Percentiles rank a stretch among this genome's conserved stretches.
Conservation (phyloP, 2,329 filamentous ascomycete species). For the Thyridium curvatum region DNA sequence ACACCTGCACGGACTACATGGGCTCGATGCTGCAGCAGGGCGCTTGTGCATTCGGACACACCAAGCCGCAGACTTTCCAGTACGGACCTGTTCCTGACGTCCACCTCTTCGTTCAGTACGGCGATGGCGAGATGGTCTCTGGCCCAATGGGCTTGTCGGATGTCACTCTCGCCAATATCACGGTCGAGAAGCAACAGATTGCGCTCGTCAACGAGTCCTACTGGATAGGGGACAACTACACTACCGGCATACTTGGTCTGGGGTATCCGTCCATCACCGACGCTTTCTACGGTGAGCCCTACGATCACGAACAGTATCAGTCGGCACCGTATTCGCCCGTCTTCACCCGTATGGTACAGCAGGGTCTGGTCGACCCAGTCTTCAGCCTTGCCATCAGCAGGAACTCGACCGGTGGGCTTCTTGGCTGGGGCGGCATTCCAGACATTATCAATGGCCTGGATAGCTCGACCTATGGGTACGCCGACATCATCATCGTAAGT, state of each 20-base stretch:
- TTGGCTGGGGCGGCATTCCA: constrained; percentile 41
- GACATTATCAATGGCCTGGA: constrained; percentile 23
- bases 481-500: constrained; percentile 40
- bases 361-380: constrained; percentile 35
- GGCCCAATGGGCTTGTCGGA: constrained; percentile 40
- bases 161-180: constrained; percentile 37
- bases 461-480: constrained; percentile 18
- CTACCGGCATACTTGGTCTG: constrained; percentile 43
- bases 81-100: constrained; percentile 29
- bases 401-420: constrained; percentile 36
- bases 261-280: constrained; percentile 44
- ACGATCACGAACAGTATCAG: background rate
- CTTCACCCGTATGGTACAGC: constrained; percentile 39
- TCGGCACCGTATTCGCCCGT: constrained; percentile 34
- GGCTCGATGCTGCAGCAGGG: constrained; percentile 20
- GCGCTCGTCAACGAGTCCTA: constrained; percentile 41
- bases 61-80: constrained; percentile 27
- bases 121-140: constrained; percentile 40
- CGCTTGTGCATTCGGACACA: constrained; percentile 33
- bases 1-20: constrained; percentile 31
- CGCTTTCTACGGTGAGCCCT: constrained; percentile 33
- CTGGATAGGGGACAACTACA: constrained; percentile 46
- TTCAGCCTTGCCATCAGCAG: constrained; percentile 43
- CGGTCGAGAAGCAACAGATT: constrained; percentile 37
- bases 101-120: constrained; percentile 40